Percentiles rank a stretch among this genome's conserved stretches.
These are phyloP conservation scores for Scortechinia acanthostroma DNA, from an alignment of 2,329 filamentous ascomycete species.

Conservation along the genomic window DNA sequence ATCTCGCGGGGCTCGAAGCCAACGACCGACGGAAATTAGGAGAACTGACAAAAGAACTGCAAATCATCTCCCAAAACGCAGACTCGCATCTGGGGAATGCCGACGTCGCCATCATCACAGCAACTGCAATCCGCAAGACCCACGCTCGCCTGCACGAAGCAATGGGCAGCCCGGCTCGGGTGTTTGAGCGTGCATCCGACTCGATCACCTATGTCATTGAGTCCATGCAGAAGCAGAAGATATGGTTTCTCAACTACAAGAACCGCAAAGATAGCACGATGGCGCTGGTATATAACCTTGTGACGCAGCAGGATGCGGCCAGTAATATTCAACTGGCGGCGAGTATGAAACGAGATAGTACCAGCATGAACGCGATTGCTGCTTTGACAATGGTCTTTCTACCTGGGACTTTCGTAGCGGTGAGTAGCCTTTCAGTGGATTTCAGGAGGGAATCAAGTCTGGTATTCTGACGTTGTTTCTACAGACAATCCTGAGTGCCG, in stretches of 20 bases:
- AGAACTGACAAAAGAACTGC: slow-evolving; percentile 14
- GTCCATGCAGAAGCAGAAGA: slow-evolving; percentile 15
- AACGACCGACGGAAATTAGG: slow-evolving; percentile 11
- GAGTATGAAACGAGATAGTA: slow-evolving; percentile 14
- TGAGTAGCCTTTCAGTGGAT: too few species aligned
- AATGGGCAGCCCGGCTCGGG: slow-evolving; percentile 1
- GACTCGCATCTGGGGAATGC: slow-evolving; percentile 16
- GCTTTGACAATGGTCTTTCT: slow-evolving; percentile 20
- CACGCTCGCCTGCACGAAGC: slow-evolving; percentile 7
- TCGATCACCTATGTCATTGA: slow-evolving; percentile 13
- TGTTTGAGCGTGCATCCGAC: slow-evolving; percentile 7
- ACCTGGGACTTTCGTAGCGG: slow-evolving; percentile 17
- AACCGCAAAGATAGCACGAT: slow-evolving; percentile 11
- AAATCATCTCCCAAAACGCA: slow-evolving; percentile 16
- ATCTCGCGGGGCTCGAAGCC: slow-evolving; percentile 8
- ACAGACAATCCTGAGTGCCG: too few species aligned
- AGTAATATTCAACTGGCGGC: slow-evolving; percentile 17
- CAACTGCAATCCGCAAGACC: slow-evolving; percentile 10
- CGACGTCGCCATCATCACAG: slow-evolving; percentile 14
- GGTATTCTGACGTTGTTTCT: too few species aligned
- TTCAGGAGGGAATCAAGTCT: too few species aligned
- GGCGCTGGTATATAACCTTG: background rate
- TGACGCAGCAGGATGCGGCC: slow-evolving; percentile 13
- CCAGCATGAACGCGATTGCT: slow-evolving; percentile 16
- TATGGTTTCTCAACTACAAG: slow-evolving; percentile 15